phyloP scores from a whole-genome alignment of 345 rosid species.

The Gossypium thurberi region DNA sequence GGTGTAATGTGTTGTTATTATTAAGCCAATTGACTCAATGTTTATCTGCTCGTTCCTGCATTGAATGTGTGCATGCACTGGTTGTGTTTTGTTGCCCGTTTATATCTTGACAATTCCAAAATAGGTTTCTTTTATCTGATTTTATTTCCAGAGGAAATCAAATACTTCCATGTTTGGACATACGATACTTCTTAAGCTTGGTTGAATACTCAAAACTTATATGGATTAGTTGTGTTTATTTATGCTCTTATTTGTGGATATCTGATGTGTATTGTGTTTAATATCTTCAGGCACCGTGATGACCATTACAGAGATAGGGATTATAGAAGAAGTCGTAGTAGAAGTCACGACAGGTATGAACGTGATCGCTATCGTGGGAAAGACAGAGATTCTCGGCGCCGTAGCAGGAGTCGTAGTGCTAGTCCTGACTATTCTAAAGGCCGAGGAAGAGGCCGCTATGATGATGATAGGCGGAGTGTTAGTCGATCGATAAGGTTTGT shows the following conservation, averaged over 20 bases:
- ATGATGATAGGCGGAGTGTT: slow-evolving; percentile 38
- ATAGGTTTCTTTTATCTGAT: neutral
- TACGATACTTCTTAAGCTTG: neutral
- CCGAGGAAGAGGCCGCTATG: slow-evolving; percentile 44
- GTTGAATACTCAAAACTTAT: neutral
- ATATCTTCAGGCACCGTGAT: slow-evolving; percentile 25
- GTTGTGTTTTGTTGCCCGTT: neutral
- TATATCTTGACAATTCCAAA: neutral
- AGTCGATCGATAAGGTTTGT: slow-evolving; percentile 52
- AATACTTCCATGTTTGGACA: neutral
- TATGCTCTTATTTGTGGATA: neutral
- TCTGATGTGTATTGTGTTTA: neutral
- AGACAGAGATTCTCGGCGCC: slow-evolving; percentile 42
- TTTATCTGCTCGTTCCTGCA: neutral
- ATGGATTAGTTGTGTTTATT: neutral
- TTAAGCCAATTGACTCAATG: neutral
- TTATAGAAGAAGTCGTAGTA: slow-evolving; percentile 46
- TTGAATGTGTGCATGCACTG: neutral
- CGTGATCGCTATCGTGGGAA: slow-evolving; percentile 46
- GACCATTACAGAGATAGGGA: slow-evolving; percentile 38
- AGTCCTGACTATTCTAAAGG: slow-evolving; percentile 45
- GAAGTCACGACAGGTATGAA: slow-evolving; percentile 44
- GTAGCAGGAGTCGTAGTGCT: slow-evolving; percentile 52
- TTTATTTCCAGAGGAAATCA: neutral
- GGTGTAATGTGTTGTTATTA: neutral